Conservation (phyloP, 2,329 filamentous ascomycete genomes). For the Hymenoscyphus fraxineus region DNA sequence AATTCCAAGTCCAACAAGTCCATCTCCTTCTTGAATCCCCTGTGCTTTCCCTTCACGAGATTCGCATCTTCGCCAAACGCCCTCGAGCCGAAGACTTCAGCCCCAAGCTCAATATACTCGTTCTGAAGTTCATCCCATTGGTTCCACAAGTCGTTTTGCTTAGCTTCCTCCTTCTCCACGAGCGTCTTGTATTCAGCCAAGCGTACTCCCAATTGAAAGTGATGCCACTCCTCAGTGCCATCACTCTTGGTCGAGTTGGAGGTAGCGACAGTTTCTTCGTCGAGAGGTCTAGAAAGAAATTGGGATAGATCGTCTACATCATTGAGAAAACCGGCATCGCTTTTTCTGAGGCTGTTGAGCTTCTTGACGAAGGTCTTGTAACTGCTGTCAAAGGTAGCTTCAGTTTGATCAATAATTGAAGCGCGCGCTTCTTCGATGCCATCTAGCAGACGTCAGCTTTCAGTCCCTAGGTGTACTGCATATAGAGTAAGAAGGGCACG, state of each 20-base stretch:
- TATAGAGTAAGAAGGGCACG: neutral
- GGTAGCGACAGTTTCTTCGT: conserved; percentile 24
- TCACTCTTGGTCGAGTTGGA: conserved; percentile 13
- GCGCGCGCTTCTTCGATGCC: conserved; percentile 22
- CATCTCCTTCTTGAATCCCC: conserved; percentile 20
- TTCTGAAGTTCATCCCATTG: conserved; percentile 29
- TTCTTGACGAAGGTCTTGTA: conserved; percentile 15
- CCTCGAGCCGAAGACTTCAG: conserved; percentile 20
- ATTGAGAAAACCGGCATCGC: conserved; percentile 22
- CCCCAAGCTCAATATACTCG: conserved; percentile 27
- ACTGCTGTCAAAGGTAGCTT: conserved; percentile 20
- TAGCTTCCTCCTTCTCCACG: conserved; percentile 23
- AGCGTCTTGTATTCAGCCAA: conserved; percentile 21
- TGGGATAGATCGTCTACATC: conserved; percentile 1
- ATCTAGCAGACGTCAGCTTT: conserved; percentile 19
- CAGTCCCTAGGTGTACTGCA: neutral
- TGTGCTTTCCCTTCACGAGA: conserved; percentile 5
- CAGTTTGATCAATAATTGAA: conserved; percentile 12
- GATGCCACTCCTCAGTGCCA: conserved; percentile 18
- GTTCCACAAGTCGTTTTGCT: conserved; percentile 28
- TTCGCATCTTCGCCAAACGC: conserved; percentile 17
- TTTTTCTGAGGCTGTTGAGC: conserved; percentile 5
- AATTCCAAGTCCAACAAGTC: conserved; percentile 24
- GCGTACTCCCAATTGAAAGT: conserved; percentile 26
- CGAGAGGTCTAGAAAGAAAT: conserved; percentile 21